Conservation (phyloP, 768 basidiomycete species). For the Mycena rebaudengoi region DNA sequence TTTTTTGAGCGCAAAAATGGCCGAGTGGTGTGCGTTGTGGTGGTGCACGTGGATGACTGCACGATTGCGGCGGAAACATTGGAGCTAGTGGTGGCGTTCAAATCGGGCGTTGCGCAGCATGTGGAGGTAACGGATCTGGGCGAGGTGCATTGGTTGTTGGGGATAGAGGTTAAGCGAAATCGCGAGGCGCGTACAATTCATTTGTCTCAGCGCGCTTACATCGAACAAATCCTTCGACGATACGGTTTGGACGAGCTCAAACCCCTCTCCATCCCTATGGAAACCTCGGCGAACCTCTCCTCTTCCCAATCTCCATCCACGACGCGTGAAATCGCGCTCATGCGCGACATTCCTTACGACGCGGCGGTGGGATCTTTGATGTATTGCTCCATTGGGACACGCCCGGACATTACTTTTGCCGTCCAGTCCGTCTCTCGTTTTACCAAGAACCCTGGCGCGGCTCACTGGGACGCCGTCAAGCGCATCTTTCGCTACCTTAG, state of each 20-base stretch:
- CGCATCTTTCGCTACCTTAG: constrained; percentile 43
- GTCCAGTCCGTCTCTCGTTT: constrained; percentile 34
- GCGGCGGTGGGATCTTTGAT: constrained; percentile 28
- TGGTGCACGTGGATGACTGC: background rate
- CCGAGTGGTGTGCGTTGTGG: background rate
- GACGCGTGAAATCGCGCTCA: constrained; percentile 11
- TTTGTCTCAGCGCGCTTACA: constrained; percentile 32
- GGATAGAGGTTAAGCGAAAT: no score
- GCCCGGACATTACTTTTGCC: constrained; percentile 13
- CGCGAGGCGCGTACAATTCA: constrained; percentile 10
- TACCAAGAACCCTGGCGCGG: constrained; percentile 31
- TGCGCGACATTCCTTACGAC: constrained; percentile 26
- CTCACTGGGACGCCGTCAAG: constrained; percentile 44
- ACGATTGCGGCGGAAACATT: background rate
- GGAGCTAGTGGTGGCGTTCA: background rate
- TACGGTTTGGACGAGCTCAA: constrained; percentile 27
- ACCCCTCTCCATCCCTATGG: constrained; percentile 25
- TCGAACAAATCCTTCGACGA: constrained; percentile 28
- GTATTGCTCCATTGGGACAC: background rate
- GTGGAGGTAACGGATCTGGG: no score
- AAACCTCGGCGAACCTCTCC: background rate
- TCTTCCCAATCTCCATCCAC: no score
- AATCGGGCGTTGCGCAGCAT: no score
- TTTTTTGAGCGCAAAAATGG: background rate
- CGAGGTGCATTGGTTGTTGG: no score